Conservation (phyloP, 495 filamentous ascomycete genomes). For the Hypoxylon lenormandii region DNA sequence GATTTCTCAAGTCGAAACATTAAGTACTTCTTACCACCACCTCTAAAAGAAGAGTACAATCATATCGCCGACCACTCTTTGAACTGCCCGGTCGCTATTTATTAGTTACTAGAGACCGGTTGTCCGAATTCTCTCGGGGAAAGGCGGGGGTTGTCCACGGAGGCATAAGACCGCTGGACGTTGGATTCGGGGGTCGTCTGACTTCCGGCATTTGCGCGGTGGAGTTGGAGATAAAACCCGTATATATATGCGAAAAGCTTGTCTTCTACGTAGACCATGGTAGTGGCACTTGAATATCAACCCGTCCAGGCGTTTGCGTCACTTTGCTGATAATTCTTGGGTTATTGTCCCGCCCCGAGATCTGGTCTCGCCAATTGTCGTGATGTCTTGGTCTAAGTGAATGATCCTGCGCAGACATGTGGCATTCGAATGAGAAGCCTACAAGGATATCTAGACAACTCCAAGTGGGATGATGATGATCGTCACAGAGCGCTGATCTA, state of each 20-base stretch:
- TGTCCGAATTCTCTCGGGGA: constrained; percentile 4
- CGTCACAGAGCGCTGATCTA: constrained; percentile 8
- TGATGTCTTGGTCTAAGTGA: not conserved
- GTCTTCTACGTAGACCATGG: not conserved
- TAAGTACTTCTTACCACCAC: no score
- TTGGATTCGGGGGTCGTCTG: constrained; percentile 20
- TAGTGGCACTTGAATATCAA: constrained; percentile 3
- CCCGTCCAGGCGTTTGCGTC: not conserved
- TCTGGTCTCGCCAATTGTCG: no score
- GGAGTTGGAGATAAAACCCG: constrained; percentile 10
- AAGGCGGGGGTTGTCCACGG: constrained; percentile 25
- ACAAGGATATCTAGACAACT: not conserved
- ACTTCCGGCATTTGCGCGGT: constrained; percentile 14
- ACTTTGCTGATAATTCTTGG: not conserved
- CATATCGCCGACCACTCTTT: no score
- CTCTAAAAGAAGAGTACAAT: no score
- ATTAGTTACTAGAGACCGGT: not conserved
- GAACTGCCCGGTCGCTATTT: no score
- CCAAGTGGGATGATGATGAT: not conserved
- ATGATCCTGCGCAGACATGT: not conserved
- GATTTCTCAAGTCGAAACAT: no score
- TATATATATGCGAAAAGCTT: not conserved
- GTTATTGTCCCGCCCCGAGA: not conserved
- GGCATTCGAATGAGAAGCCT: not conserved
- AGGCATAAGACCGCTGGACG: constrained; percentile 13